Evolutionary conservation across 176 grass and related monocot species (phyloP).

Genomic region (Saccharum spontaneum): DNA sequence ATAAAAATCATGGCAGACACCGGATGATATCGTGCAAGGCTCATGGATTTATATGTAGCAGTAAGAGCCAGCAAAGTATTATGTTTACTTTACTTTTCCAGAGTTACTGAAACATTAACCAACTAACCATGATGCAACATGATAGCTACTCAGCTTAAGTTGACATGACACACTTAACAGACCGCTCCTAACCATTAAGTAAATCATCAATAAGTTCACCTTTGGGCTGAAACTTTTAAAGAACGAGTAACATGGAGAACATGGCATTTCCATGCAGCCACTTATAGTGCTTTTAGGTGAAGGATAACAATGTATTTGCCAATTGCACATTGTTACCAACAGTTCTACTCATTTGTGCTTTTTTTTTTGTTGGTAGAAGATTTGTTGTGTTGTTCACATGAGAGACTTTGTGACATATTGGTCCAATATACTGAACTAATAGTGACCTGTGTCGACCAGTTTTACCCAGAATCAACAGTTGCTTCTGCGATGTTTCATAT

Average conservation of each 20-base stretch:
- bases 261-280: neutral
- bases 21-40: neutral
- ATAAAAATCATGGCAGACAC: neutral
- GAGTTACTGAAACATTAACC: constrained; percentile 18
- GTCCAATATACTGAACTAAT: constrained; percentile 5
- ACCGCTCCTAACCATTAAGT: neutral
- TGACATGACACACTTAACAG: neutral
- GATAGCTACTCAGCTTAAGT: neutral
- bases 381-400: neutral
- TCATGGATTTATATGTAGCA: neutral
- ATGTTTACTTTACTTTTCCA: neutral
- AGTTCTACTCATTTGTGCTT: neutral
- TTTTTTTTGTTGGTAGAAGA: neutral
- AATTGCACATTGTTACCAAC: neutral
- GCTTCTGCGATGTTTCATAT: neutral
- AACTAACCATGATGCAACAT: neutral
- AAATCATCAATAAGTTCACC: neutral
- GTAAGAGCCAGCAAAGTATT: constrained; percentile 12
- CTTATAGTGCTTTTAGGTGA: neutral
- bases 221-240: constrained; percentile 29
- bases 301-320: neutral
- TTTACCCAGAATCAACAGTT: neutral
- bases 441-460: neutral
- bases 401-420: constrained; percentile 18
- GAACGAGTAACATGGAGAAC: constrained; percentile 8